Evolutionary conservation across 305 asterid genomes (phyloP).

Genomic region (Solanum chacoense): DNA sequence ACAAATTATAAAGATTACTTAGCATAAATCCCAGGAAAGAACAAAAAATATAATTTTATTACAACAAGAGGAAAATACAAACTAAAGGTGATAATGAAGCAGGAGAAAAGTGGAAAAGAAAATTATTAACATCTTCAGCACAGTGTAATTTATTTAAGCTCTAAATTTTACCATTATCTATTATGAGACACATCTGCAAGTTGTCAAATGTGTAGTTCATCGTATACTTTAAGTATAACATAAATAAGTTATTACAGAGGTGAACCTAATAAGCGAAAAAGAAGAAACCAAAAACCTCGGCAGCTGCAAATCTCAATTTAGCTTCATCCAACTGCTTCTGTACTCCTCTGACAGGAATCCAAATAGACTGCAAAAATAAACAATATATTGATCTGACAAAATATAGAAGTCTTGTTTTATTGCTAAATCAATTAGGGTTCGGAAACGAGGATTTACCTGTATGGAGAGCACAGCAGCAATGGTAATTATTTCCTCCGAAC

Average conservation of each 20-base stretch:
- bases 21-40: not conserved
- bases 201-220: not conserved
- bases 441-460: conserved; percentile 39
- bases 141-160: not conserved
- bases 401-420: not conserved
- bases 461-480: conserved; percentile 88
- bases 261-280: not conserved
- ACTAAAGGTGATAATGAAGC: not conserved
- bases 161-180: not conserved
- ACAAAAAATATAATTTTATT: not conserved
- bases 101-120: not conserved
- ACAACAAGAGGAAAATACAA: not conserved
- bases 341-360: conserved; percentile 68
- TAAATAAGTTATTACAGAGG: not conserved
- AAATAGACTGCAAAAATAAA: conserved; percentile 54
- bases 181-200: not conserved
- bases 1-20: not conserved
- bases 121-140: not conserved
- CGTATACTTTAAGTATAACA: not conserved
- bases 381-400: not conserved
- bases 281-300: conserved; percentile 45
- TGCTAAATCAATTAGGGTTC: not conserved
- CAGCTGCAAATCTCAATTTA: conserved; percentile 88
- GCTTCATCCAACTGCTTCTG: conserved; percentile 91
- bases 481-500: conserved; percentile 87